Conservation (phyloP, 1,284 basidiomycete genomes). For the Rhodotorula sp. region DNA sequence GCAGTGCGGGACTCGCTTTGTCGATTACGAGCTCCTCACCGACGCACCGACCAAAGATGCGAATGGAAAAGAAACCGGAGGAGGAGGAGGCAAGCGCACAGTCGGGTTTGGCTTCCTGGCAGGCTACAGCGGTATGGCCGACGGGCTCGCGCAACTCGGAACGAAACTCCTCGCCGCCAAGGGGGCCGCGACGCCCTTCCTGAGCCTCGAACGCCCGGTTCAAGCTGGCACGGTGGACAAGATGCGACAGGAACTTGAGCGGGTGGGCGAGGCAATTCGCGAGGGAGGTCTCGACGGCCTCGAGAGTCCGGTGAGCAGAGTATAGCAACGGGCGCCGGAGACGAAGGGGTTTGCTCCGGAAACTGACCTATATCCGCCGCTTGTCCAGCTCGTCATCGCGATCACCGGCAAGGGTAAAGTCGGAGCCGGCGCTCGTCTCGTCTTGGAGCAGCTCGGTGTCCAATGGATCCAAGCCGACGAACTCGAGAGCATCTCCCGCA, state of each 20-base stretch:
- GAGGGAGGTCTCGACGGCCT: background rate
- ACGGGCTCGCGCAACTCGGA: constrained; percentile 74
- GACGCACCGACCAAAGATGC: background rate
- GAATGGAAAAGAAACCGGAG: background rate
- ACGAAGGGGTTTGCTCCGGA: background rate
- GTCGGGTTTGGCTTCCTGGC: constrained; percentile 88
- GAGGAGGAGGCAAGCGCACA: constrained; percentile 58
- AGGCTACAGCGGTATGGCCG: constrained; percentile 79
- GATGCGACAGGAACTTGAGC: constrained; percentile 61
- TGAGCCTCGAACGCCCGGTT: constrained; percentile 51
- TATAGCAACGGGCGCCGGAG: background rate
- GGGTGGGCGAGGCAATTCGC: constrained; percentile 56
- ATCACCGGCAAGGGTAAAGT: constrained; percentile 82
- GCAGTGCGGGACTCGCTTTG: constrained; percentile 56
- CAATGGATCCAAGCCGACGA: constrained; percentile 61
- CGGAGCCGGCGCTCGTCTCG: constrained; percentile 67
- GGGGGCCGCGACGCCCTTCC: constrained; percentile 76
- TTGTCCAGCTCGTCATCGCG: constrained; percentile 61
- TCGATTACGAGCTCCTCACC: constrained; percentile 82
- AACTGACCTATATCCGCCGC: background rate
- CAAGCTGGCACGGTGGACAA: constrained; percentile 53
- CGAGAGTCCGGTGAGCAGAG: constrained; percentile 10
- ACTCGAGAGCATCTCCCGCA: constrained; percentile 56
- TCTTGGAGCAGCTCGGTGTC: constrained; percentile 69
- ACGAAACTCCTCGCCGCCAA: constrained; percentile 67